Evolutionary conservation across 768 basidiomycete genomes (phyloP), one percentile per base, ranked within the genome.

Genomic region (Trametes coccinea): DNA sequence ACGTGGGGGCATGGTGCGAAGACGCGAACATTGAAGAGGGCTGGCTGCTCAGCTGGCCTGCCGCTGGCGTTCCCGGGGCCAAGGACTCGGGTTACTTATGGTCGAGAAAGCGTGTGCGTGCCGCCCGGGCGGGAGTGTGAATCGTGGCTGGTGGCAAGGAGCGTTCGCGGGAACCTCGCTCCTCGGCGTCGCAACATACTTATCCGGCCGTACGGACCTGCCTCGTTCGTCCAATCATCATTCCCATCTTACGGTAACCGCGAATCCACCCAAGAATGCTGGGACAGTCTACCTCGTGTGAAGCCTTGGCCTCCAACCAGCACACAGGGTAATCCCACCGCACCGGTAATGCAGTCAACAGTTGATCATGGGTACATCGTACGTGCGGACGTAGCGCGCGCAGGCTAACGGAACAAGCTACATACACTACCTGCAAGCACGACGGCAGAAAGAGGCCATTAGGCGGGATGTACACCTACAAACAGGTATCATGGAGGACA

Each of bases 1-100:
- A 53, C 56, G 52, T 59, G 53, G 62, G 62, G 61, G 61, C 62
- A 59, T 59, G 47, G 47, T 58, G 56, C 39, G 53, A 59, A 56
- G 22, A 29, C 49, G 50, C 50, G 55, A 57, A 56, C 48, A 51
- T 45, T 43, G 46, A 56, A 47, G 45, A 47, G 47, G 37, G 48
- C 46, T 47, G 6, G 22, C 17, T 10, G 29, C 27, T 11, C 30
- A 47, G 45, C 45, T 47, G 45, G 45, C 41, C 41, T 47, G 29
- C 48, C 30, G 10, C 48, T 30, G 29, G 29, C 48, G 60, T 61
- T 46, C 44, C 61, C 61, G 37, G 22, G 50, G 49, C 61, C 61
- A 56, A 22, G 61, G 61, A 52, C 34, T 62, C 55, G 61, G 61
- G 54, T 56, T 34, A 13, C 39, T 39, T 39, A 13, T 13, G 46